Evolutionary conservation across 2,329 filamentous ascomycete genomes (phyloP).

Genomic region (Pyrenophora teres): DNA sequence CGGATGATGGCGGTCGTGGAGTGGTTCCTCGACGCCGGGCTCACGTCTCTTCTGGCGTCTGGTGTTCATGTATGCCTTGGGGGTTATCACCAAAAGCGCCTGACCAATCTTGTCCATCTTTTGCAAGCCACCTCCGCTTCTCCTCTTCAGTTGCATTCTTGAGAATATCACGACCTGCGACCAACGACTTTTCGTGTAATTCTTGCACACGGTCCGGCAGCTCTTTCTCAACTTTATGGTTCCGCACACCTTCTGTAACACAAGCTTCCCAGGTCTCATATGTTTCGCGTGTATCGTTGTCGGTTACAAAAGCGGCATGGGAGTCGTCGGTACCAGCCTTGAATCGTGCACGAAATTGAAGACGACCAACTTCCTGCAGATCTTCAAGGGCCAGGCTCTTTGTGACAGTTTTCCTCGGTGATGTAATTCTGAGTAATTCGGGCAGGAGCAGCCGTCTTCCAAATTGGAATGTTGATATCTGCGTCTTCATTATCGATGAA

Average conservation of each 20-base stretch:
- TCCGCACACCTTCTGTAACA: slow-evolving; percentile 80
- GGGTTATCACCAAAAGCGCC: slow-evolving; percentile 84
- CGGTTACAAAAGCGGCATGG: slow-evolving; percentile 79
- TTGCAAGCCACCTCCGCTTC: slow-evolving; percentile 76
- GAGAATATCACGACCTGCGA: slow-evolving; percentile 79
- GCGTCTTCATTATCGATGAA: slow-evolving; percentile 78
- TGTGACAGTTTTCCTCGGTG: slow-evolving; percentile 73
- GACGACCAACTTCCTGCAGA: slow-evolving; percentile 77
- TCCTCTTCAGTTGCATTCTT: slow-evolving; percentile 73
- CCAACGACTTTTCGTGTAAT: slow-evolving; percentile 80
- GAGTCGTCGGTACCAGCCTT: slow-evolving; percentile 88
- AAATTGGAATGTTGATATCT: slow-evolving; percentile 86
- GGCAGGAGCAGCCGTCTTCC: slow-evolving; percentile 75
- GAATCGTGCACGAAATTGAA: slow-evolving; percentile 81
- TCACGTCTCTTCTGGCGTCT: slow-evolving; percentile 60
- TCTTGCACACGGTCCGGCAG: slow-evolving; percentile 73
- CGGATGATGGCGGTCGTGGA: slow-evolving; percentile 58
- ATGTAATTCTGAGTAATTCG: slow-evolving; percentile 92
- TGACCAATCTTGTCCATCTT: slow-evolving; percentile 83
- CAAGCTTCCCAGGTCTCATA: slow-evolving; percentile 96
- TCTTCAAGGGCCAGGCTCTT: slow-evolving; percentile 74
- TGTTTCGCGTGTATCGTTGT: slow-evolving; percentile 89
- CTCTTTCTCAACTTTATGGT: slow-evolving; percentile 71
- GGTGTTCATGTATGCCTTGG: slow-evolving; percentile 62
- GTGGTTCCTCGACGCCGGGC: slow-evolving; percentile 58